Base-by-base conservation (phyloP, 768 basidiomycete species). In the Suillus clintonianus region DNA sequence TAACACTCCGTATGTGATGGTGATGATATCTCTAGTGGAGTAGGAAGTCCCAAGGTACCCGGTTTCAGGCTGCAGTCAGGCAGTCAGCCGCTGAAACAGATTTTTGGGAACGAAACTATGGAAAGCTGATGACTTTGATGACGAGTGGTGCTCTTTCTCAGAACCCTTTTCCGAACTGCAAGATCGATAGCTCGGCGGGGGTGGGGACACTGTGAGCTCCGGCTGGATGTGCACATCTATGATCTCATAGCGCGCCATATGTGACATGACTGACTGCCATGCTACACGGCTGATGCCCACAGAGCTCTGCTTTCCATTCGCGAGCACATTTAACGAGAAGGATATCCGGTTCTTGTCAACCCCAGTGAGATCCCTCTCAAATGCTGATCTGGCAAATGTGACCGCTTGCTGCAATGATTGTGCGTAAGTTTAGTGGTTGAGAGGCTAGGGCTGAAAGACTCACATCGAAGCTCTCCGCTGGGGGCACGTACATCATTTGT, bases 211-310 rank as follows among this genome's bases (percentile, higher is more conserved):
- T 22, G 71, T 71, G 55, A 76, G 69, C 36, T 78, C 73, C 0
- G 80, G 78, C 19, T 75, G 73, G 2, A 83, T 66, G 24, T 68
- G 65, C 1, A 87, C 74, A 59, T 85, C 80, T 59, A 87, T 76
- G 65, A 86, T 74, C 55, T 85, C 83, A 32, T 81, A 83, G 22
- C 80, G 76, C 8, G 79, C 58, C 59, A 87, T 68, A 60, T 78
- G 76, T 1, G 77, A 63, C 13, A 80, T 66, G 5, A 85, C 73
- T 2, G 74, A 74, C 6, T 74, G 64, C 87, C 87, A 88, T 41
- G 80, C 87, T 41, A 73, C 80, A 50, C 76, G 83, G 43, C 79
- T 87, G 68, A 86, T 88, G 61, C 79, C 80, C 43, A 83, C 83
- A 30, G 69, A 73, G 54, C 78, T 70, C 62, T 71, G 65, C 6